Conservation (phyloP, 805 yeast species). For the Lipomyces lipofer region DNA sequence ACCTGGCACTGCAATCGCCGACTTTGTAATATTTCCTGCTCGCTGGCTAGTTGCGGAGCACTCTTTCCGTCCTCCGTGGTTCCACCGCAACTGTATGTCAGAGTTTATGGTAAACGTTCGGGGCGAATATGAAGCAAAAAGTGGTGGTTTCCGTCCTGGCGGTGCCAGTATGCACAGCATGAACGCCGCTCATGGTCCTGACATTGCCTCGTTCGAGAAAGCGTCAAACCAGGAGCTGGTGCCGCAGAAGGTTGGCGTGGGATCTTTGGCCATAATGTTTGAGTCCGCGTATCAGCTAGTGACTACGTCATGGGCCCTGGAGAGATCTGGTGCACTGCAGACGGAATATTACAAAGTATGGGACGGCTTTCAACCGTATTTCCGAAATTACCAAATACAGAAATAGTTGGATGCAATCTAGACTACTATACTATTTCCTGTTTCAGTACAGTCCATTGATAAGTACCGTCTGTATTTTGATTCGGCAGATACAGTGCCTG, state of each 20-base stretch:
- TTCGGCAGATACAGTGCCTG: too few species aligned
- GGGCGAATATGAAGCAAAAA: conserved; percentile 13
- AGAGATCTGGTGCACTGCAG: background rate
- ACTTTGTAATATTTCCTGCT: conserved; percentile 38
- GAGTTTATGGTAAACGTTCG: conserved; percentile 32
- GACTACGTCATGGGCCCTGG: conserved; percentile 32
- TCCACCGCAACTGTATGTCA: conserved; percentile 35
- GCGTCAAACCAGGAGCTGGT: conserved; percentile 29
- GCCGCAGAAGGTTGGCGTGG: conserved; percentile 34
- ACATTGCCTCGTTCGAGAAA: conserved; percentile 35
- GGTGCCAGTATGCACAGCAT: conserved; percentile 35
- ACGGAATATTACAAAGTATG: background rate
- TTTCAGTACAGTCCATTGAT: too few species aligned
- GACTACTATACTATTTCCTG: too few species aligned
- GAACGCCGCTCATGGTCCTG: conserved; percentile 34
- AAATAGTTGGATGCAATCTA: too few species aligned
- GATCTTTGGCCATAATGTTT: conserved; percentile 38
- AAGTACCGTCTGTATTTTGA: too few species aligned
- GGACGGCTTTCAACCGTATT: background rate
- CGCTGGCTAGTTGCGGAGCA: conserved; percentile 37
- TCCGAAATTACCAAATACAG: background rate
- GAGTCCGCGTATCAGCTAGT: conserved; percentile 33
- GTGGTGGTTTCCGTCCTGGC: conserved; percentile 38
- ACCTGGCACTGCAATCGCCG: conserved; percentile 37
- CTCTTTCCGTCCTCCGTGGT: conserved; percentile 38